phyloP scores from a whole-genome alignment of 768 basidiomycete genomes.

The Termitomyces bulborhizus region DNA sequence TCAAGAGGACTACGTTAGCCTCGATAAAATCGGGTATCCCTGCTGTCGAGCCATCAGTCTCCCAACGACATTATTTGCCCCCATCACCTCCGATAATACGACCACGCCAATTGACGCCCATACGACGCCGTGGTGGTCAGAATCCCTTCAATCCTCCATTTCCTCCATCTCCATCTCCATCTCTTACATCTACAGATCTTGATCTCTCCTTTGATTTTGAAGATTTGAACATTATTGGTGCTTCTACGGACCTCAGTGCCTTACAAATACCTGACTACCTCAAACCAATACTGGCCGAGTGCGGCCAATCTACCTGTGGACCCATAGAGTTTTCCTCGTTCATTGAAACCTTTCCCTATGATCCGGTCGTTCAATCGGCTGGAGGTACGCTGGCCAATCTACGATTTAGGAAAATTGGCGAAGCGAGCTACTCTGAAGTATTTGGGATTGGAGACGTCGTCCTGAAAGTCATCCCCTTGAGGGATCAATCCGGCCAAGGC shows the following conservation, averaged over 20 bases:
- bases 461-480: constrained; percentile 82
- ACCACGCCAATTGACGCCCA: constrained; percentile 64
- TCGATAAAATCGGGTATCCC: constrained; percentile 8
- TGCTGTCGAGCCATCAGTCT: constrained; percentile 6
- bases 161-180: constrained; percentile 56
- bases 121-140: constrained; percentile 38
- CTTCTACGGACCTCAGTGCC: constrained; percentile 15
- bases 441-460: constrained; percentile 87
- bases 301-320: constrained; percentile 52
- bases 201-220: constrained; percentile 49
- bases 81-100: constrained; percentile 31
- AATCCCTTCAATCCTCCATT: constrained; percentile 38
- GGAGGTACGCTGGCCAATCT: constrained; percentile 14
- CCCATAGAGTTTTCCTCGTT: constrained; percentile 79
- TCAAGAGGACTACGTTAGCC: constrained; percentile 16
- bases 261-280: constrained; percentile 46
- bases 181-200: constrained; percentile 37
- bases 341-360: constrained; percentile 74
- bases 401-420: constrained; percentile 81
- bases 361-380: constrained; percentile 48
- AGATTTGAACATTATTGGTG: constrained; percentile 28
- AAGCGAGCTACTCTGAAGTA: constrained; percentile 96
- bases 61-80: constrained; percentile 15
- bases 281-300: constrained; percentile 61
- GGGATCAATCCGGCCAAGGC: constrained; percentile 36